These are phyloP conservation scores for Isabelozyma gotoi DNA, from an alignment of 805 yeast species.

Conservation along the genomic window DNA sequence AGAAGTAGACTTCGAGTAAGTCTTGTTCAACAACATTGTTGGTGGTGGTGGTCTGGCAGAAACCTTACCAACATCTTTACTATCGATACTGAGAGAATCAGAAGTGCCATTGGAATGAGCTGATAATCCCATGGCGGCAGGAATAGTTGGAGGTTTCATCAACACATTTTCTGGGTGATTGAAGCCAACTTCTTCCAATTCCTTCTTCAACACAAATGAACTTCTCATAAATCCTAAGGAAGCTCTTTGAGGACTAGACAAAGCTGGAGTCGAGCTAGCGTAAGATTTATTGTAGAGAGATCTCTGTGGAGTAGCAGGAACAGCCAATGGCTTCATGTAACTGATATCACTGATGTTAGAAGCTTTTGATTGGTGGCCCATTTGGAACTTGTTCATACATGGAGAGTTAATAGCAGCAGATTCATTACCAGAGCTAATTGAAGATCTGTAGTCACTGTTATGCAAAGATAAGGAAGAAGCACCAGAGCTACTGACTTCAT, in stretches of 20 bases:
- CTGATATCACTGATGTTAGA: conserved; percentile 14
- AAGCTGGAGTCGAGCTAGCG: conserved; percentile 11
- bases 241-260: conserved; percentile 20
- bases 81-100: too few relatives aligned
- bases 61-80: background rate
- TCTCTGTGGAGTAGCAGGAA: conserved; percentile 6
- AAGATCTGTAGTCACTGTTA: conserved; percentile 35
- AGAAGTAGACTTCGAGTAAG: conserved; percentile 1
- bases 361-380: conserved; percentile 10
- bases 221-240: conserved; percentile 46
- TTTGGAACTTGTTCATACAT: conserved; percentile 13
- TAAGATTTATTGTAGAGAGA: conserved; percentile 3
- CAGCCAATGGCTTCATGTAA: conserved; percentile 17
- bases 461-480: conserved; percentile 39
- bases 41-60: background rate
- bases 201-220: conserved; percentile 42
- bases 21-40: background rate
- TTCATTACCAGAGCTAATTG: conserved; percentile 33
- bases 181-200: conserved; percentile 32
- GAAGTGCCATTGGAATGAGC: too few relatives aligned
- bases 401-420: conserved; percentile 9
- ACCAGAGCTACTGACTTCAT: conserved; percentile 22
- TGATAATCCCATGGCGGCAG: conserved; percentile 14
- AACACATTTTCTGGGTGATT: conserved; percentile 32
- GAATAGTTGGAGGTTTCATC: conserved; percentile 17